Base-by-base conservation (phyloP, 345 rosid genomes). In the Lumnitzera littorea region DNA sequence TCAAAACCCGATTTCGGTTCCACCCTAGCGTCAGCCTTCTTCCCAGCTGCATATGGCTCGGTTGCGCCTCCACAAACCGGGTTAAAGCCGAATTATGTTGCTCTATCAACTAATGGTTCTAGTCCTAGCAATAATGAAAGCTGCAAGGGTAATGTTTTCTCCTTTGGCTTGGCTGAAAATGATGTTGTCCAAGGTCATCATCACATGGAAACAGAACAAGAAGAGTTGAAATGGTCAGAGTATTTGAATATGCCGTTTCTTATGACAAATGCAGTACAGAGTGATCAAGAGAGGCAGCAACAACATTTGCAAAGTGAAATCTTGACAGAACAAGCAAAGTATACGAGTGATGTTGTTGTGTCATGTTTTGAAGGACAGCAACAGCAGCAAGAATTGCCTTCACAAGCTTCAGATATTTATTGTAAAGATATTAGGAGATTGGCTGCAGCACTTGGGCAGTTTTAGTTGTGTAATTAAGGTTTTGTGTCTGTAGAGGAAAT, bases 201-300 rank as follows among this genome's bases (percentile, higher is more conserved):
- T 36, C 51, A 41, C n/a, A 24, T 25, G 14, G 57, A 55, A 0
- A 11, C 15, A 11, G 66, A 61, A 9, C 10, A 48, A 24, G 71
- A 62, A 15, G 67, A 68, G 4, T 24, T 62, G 51, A 68, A 62
- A 53, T 68, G 72, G 67, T 62, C 63, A 23, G 67, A 68, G 17
- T 68, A 68, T 36, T 52, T 68, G 53, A 57, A 68, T 56, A 29
- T 51, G 61, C 67, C 72, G 13, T 57, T 56, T 25, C 62, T 57
- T 24, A 48, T 54, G 24, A 47, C 64, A 0, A 46, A 36, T 48
- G 13, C 61, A 23, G 55, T 14, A 46, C 58, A 63, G 43, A 36
- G 10, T 46, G 24, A 55, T 53, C 70, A 25, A 41, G 60, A 60
- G 15, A 59, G 50, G 52, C 43, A 36, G 43, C 43, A 36, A 5